phyloP scores from a whole-genome alignment of 768 basidiomycete species.

The Leucogyrophana mollusca region DNA sequence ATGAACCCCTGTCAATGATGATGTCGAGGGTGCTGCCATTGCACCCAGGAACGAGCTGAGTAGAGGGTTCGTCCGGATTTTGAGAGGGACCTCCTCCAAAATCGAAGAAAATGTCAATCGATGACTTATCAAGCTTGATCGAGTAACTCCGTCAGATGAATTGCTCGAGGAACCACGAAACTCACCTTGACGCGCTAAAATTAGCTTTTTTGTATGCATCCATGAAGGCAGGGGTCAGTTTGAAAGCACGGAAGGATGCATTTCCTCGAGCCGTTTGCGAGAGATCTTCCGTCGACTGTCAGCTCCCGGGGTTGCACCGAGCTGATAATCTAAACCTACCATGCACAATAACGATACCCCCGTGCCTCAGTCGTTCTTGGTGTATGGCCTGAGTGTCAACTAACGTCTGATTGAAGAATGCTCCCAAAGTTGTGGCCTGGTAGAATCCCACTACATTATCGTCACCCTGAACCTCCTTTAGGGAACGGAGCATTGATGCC shows the following conservation, averaged over 20 bases:
- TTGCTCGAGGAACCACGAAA: conserved; percentile 4
- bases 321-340: conserved; percentile 40
- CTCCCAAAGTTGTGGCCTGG: conserved; percentile 82
- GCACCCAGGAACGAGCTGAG: conserved; percentile 75
- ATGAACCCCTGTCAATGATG: conserved; percentile 34
- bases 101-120: conserved; percentile 84
- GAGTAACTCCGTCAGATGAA: conserved; percentile 12
- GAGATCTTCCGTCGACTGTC: conserved; percentile 52
- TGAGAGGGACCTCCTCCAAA: conserved; percentile 82
- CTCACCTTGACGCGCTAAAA: conserved; percentile 84
- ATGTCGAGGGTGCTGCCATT: conserved; percentile 46
- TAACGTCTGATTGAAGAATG: conserved; percentile 79
- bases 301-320: conserved; percentile 1
- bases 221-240: conserved; percentile 75
- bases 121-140: conserved; percentile 69
- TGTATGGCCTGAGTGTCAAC: conserved; percentile 84
- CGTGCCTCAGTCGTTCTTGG: conserved; percentile 82
- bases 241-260: conserved; percentile 87
- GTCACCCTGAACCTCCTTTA: conserved; percentile 89
- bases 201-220: conserved; percentile 79
- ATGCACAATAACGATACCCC: conserved; percentile 82
- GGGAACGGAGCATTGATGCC: conserved; percentile 76
- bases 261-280: conserved; percentile 80
- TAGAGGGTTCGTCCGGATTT: conserved; percentile 79
- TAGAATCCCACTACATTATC: conserved; percentile 95